Evolutionary conservation across 495 filamentous ascomycete genomes (phyloP), one percentile per base, ranked within the genome.

Genomic region (Neurospora africana): DNA sequence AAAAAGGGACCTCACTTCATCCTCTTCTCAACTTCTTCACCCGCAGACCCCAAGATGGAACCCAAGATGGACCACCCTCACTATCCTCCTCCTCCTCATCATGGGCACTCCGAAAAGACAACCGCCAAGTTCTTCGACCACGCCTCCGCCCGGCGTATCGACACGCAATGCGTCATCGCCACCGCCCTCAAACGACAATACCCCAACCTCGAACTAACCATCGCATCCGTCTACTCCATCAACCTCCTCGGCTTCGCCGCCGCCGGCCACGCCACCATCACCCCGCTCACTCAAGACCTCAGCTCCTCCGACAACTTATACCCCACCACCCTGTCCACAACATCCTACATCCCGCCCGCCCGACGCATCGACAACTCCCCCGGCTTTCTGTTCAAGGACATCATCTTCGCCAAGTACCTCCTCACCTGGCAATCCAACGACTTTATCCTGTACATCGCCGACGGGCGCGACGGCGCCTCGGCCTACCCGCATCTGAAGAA

Each of bases 361-460:
- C 78, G 83, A n/a, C 81, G 88, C 36, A 79, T 88, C 67, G 82
- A 85, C 71, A 83, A 82, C 70, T 78, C 77, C 40, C 75, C 76
- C 33, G 88, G 88, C 13, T 75, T 73, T 0, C 78, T 90, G 17
- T 77, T 72, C 2, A 76, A 84, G 17, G 73, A 69, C 5, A 73
- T 87, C 27, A 61, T 81, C n/a, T 88, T 89, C 73, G 87, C 81
- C 23, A 87, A 85, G 73, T 88, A 83, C 74, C 74, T 86, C 68
- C 86, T 88, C 75, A 80, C 76, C 13, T 89, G 83, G 80, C 75
- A 84, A 15, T 82, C 78, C 35, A 75, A 81, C 21, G 83, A 86
- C 53, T 87, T 87, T 74, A 75, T 89, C 23, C 68, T 89, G 13
- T 90, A 89, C 75, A 70, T 88, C 17, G 84, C 83, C 23, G 78